Percentiles rank a stretch among this genome's conserved stretches.
Evolutionary conservation across 2,329 filamentous ascomycete species (phyloP).

Genomic region (Ascochyta koolunga): DNA sequence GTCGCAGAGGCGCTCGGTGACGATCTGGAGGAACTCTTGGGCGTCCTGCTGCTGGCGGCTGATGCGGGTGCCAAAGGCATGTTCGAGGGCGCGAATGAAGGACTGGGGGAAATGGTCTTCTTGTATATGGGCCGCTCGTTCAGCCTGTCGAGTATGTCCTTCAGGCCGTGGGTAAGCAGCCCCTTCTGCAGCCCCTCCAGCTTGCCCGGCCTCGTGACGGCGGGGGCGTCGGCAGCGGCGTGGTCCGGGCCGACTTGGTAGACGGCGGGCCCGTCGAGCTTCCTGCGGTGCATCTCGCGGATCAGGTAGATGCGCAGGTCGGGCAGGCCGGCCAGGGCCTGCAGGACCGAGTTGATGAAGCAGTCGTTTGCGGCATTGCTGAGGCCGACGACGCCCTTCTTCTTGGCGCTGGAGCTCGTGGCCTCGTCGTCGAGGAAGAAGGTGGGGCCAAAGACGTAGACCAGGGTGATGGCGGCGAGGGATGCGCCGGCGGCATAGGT

Average conservation of each 20-base stretch:
- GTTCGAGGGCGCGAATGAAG: slow-evolving; percentile 83
- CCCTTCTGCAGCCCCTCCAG: slow-evolving; percentile 73
- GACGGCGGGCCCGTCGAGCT: slow-evolving; percentile 76
- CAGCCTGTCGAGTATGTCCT: slow-evolving; percentile 88
- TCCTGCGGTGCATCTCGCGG: slow-evolving; percentile 83
- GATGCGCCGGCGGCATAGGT: slow-evolving; percentile 96
- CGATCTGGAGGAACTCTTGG: slow-evolving; percentile 94
- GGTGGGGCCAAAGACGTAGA: slow-evolving; percentile 98
- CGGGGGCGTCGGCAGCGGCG: slow-evolving; percentile 49
- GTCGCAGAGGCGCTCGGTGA: slow-evolving; percentile 89
- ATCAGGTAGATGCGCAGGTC: slow-evolving; percentile 92
- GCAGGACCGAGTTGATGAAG: slow-evolving; percentile 90
- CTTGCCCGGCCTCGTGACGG: slow-evolving; percentile 53
- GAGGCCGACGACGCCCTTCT: slow-evolving; percentile 86
- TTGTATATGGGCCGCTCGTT: slow-evolving; percentile 93
- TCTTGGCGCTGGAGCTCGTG: slow-evolving; percentile 61
- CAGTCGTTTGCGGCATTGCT: slow-evolving; percentile 84
- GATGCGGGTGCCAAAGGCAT: slow-evolving; percentile 86
- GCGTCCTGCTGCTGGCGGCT: slow-evolving; percentile 96
- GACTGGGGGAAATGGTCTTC: slow-evolving; percentile 90
- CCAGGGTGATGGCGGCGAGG: slow-evolving; percentile 89
- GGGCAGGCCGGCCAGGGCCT: slow-evolving; percentile 87
- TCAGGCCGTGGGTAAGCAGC: slow-evolving; percentile 82
- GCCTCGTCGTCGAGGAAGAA: slow-evolving; percentile 90
- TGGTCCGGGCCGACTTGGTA: slow-evolving; percentile 68